These are phyloP conservation scores for Suillus tomentosus DNA, from an alignment of 768 basidiomycete genomes.

Conservation along the genomic window DNA sequence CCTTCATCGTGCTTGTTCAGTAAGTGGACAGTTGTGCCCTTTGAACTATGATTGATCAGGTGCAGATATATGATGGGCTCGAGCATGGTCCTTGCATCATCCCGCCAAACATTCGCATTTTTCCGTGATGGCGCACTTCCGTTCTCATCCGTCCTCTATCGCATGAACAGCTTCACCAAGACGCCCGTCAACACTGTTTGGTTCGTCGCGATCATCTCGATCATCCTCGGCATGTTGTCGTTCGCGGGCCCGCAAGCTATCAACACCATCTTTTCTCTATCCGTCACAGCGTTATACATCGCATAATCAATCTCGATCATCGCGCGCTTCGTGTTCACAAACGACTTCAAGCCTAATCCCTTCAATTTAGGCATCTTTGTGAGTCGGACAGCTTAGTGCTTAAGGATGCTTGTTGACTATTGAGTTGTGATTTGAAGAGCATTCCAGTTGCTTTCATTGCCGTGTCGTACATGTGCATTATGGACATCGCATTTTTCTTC, in stretches of 20 bases:
- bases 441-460: constrained; percentile 55
- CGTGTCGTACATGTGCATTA: constrained; percentile 66
- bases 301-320: constrained; percentile 53
- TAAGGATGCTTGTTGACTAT: constrained; percentile 14
- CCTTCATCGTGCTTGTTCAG: constrained; percentile 54
- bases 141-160: constrained; percentile 54
- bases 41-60: not conserved
- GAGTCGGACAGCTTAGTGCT: constrained; percentile 22
- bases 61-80: constrained; percentile 51
- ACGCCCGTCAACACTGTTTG: constrained; percentile 65
- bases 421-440: constrained; percentile 40
- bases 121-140: constrained; percentile 64
- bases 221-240: constrained; percentile 51
- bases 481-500: constrained; percentile 64
- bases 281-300: constrained; percentile 49
- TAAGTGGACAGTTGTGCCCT: constrained; percentile 24
- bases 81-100: constrained; percentile 52
- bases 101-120: constrained; percentile 60
- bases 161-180: constrained; percentile 51
- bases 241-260: constrained; percentile 60
- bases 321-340: constrained; percentile 48
- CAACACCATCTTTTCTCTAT: constrained; percentile 56
- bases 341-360: constrained; percentile 48
- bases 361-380: constrained; percentile 49
- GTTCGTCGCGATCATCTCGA: constrained; percentile 42